Evolutionary conservation across 371 early-diverging fungal species (phyloP), one percentile per base, ranked within the genome.

Genomic region (Mucor plumbeus): DNA sequence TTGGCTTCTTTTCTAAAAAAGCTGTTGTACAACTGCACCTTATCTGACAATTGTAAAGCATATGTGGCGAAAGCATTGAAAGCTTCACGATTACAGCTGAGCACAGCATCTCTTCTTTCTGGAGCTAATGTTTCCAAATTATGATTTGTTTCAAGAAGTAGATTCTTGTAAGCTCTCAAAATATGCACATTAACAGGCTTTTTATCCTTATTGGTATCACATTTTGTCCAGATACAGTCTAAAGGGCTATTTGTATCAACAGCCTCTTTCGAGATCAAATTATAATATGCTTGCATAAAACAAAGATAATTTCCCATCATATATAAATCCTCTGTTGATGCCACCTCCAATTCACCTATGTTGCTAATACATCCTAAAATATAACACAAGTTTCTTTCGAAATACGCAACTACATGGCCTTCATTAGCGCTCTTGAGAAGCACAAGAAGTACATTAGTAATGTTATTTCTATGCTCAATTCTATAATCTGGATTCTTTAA

Each of bases 41-140:
- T 67, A 69, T 74, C 61, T 85, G 87, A 0, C 19, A 90, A 87
- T 34, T 85, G 80, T 17, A 88, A 39, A 5, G 89, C 77, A 5
- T 81, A 86, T 7, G 90, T 81, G 0, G 85, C 77, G 7, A 84
- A 62, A 0, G 88, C 85, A 68, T 87, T 89, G 65, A 86, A 90
- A 0, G 90, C 90, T 11, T 86, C 77, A 39, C 86, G 89, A 59
- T 88, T 87, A 56, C 71, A 90, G 8, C 57, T 55, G 4, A 67
- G 55, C 1, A 36, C 21, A 4, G 56, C 62, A 7, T 61, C 34
- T 26, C 67, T 36, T 6, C 54, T 44, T 0, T 50, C 48, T 10
- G 17, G 17, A 36, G 35, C 19, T n/a, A 19, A 14, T 5, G 36
- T 44, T 19, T 5, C 21, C 7, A 60, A 7, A 39, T 35, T 17